Base-by-base conservation (phyloP, 2,329 filamentous ascomycete genomes). In the Xylaria sp. region DNA sequence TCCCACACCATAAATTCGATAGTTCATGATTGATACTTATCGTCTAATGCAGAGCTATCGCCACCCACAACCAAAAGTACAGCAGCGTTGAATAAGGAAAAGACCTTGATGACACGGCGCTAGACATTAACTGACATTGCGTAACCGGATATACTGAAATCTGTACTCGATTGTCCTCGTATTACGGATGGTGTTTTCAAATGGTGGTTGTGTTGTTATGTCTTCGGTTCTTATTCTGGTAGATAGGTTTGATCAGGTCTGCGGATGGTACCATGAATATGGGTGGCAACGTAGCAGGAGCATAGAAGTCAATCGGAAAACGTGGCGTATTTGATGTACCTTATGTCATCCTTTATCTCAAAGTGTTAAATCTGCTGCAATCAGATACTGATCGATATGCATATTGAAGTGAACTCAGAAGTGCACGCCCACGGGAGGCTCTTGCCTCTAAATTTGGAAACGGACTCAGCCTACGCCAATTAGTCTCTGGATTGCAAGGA, bases 31-130 rank as follows among this genome's bases (percentile, higher is more conserved):
- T 12, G 8, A 23, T 23, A 31, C 18, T 46, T 8, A 7, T 57
- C 62, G 68, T 23, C 46, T 68, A 57, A 25, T 55, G 66, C 76
- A 93, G 92, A 82, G 92, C 93, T 70, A 94, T 96, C 79, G 79
- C 90, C 65, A 92, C 87, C 56, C 93, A 95, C 83, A 84, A 91
- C 80, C 87, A 88, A 75, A 94, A 94, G 83, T 95, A 95, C 78
- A 83, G 90, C 1, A 25, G 36, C 28, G 36, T 57, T 12, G 3
- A 64, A 41, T 64, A 62, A 54, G 43, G 15, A 54, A 41, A 51
- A 4, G n/a, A 8, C 2, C 41, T 39, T 10, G 23, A 46, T 18
- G 10, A 13, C 12, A 25, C 52, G 13, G 28, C 36, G 39, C 12
- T n/a, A 58, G 13, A 43, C 13, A 58, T 39, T 41, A 12, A 12